A percentile compares a stretch with the other conserved stretches of the same genome.
These are phyloP conservation scores for Sporothrix pseudoabietina DNA, from an alignment of 2,329 filamentous ascomycete species.

Conservation along the genomic window DNA sequence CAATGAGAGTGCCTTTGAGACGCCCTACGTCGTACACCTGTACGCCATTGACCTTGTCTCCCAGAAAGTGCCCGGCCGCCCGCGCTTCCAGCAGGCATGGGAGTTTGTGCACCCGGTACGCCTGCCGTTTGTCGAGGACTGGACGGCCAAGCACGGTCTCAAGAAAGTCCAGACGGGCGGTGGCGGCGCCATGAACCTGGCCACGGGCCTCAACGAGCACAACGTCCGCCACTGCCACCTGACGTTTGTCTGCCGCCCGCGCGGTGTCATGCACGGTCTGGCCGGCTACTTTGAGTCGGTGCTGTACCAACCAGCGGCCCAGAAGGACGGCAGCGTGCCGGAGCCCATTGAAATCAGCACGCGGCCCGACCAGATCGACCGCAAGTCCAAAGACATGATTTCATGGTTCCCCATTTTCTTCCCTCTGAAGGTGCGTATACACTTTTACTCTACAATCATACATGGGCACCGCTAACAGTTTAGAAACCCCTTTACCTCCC, in stretches of 20 bases:
- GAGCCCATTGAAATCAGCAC: conserved; percentile 82
- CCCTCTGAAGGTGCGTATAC: conserved; percentile 74
- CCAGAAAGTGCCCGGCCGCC: conserved; percentile 58
- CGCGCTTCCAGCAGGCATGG: conserved; percentile 75
- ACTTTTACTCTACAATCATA: no score
- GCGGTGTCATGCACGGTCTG: conserved; percentile 85
- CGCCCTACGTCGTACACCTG: conserved; percentile 91
- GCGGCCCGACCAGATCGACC: conserved; percentile 86
- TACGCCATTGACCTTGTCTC: conserved; percentile 87
- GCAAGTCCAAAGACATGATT: conserved; percentile 96
- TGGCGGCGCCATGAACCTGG: conserved; percentile 71
- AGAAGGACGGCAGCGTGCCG: conserved; percentile 41
- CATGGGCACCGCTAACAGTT: no score
- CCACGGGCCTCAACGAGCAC: conserved; percentile 85
- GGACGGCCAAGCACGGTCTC: conserved; percentile 52
- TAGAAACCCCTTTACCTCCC: conserved; percentile 85
- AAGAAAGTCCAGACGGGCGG: conserved; percentile 64
- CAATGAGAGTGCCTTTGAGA: conserved; percentile 77
- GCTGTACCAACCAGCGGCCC: conserved; percentile 66
- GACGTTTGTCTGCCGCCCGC: conserved; percentile 74
- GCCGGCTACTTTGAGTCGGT: conserved; percentile 96
- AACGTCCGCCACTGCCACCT: conserved; percentile 80
- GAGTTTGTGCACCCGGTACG: conserved; percentile 78
- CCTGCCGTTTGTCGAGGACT: conserved; percentile 40
- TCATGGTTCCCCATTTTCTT: conserved; percentile 99